Evolutionary conservation across 495 filamentous ascomycete genomes (phyloP).

Genomic region (Podospora pseudocomata): DNA sequence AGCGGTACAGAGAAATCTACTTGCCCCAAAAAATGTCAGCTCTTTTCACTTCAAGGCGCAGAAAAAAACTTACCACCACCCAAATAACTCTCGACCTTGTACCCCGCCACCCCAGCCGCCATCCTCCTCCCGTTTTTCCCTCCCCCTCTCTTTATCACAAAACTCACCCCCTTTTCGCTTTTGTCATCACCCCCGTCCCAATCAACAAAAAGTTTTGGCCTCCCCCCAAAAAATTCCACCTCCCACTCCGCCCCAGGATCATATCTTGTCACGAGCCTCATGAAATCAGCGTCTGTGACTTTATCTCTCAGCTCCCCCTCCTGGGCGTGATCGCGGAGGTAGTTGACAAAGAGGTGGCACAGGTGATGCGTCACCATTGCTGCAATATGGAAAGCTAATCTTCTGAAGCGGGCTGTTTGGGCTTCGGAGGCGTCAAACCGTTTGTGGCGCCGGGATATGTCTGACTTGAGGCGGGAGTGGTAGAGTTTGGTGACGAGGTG

Average conservation of each 20-base stretch:
- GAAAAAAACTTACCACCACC: constrained; percentile 18
- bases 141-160: constrained; percentile 16
- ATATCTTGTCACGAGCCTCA: constrained; percentile 20
- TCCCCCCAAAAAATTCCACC: constrained; percentile 25
- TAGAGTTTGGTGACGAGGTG: constrained; percentile 25
- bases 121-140: constrained; percentile 13
- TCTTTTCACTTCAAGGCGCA: not conserved
- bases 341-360: constrained; percentile 26
- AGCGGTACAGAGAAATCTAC: constrained; percentile 22
- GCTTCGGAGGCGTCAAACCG: constrained; percentile 9
- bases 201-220: constrained; percentile 24
- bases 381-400: constrained; percentile 24
- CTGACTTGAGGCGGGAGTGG: constrained; percentile 21
- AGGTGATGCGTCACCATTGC: constrained; percentile 25
- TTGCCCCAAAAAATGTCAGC: not conserved
- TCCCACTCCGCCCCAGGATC: constrained; percentile 26
- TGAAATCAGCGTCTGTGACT: constrained; percentile 20
- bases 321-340: constrained; percentile 11
- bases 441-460: constrained; percentile 14
- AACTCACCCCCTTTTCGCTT: constrained; percentile 17
- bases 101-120: constrained; percentile 14
- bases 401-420: constrained; percentile 15
- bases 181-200: constrained; percentile 8
- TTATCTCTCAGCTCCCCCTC: not conserved
- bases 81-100: constrained; percentile 25